Evolutionary conservation across 768 basidiomycete species (phyloP), one percentile per base, ranked within the genome.

Genomic region (Hygrophoropsis aurantiaca): DNA sequence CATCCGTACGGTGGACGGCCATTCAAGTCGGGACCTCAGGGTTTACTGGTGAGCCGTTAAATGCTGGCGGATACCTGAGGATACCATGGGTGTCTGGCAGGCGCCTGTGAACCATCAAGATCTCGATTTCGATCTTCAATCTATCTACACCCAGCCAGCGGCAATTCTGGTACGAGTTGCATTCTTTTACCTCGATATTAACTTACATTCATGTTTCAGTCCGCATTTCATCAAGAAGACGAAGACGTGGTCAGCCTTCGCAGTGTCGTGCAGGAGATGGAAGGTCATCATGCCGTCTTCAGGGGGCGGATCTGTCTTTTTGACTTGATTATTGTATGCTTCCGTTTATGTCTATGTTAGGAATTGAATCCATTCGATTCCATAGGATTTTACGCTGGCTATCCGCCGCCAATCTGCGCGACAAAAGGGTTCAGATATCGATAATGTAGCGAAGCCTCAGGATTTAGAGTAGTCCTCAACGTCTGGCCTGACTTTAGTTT

Each of bases 211-310:
- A 6, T 21, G 7, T 30, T 7, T 16, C 20, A 38, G 36, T 38
- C n/a, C 16, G 36, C 16, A 21, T 7, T 38, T 9, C 20, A 6
- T 9, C 8, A 38, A 38, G 60, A 60, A 45, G 56, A 58, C 40
- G 61, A 58, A 33, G 58, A 34, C 40, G 50, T 52, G 49, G 42
- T 46, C 21, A 39, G 48, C 18, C 30, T 61, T 20, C 61, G 56
- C 30, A 49, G 42, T 4, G 50, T 63, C 3, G 46, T 58, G 34
- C 57, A 51, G 23, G 51, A 60, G 16, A 50, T 58, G 50, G 41
- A 30, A 25, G 58, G 61, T 5, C 39, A 47, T 43, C 56, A 47
- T 48, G 40, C n/a, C 21, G 9, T 37, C 13, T 43, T 38, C 20
- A 21, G 48, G 8, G 42, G 44, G 20, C 46, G 41, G 21, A 43